These are phyloP conservation scores for Albophoma yamanashiensis DNA, from an alignment of 2,329 filamentous ascomycete species.

Conservation along the genomic window DNA sequence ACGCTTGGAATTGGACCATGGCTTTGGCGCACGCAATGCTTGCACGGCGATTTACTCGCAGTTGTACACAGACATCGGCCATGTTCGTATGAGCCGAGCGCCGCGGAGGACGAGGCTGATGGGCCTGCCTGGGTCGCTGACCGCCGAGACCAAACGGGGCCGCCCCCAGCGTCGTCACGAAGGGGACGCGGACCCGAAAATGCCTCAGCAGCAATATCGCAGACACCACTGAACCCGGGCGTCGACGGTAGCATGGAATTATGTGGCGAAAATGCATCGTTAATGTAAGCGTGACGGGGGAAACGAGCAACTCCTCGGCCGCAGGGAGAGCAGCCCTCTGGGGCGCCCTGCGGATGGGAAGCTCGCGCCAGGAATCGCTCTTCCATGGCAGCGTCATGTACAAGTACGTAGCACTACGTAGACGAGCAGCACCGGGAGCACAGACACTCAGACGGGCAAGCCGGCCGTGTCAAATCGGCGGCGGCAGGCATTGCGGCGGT, in stretches of 20 bases:
- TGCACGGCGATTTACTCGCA: background rate
- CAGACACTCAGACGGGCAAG: background rate
- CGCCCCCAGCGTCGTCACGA: background rate
- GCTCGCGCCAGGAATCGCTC: background rate
- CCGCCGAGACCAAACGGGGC: background rate
- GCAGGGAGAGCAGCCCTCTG: background rate
- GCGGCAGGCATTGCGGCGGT: background rate
- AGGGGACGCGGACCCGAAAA: slow-evolving; percentile 4
- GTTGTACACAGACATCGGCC: background rate
- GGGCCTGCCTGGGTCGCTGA: background rate
- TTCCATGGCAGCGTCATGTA: background rate
- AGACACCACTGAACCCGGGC: background rate
- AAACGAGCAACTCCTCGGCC: background rate
- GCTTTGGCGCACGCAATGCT: background rate
- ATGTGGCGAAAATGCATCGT: background rate
- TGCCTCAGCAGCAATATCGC: slow-evolving; percentile 4
- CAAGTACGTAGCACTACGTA: no score
- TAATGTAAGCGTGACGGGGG: background rate
- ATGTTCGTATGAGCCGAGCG: background rate
- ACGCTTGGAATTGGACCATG: no score
- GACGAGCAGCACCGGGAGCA: no score
- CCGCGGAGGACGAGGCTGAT: background rate
- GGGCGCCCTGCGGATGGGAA: background rate
- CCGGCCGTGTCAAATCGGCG: background rate
- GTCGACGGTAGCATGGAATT: background rate